Evolutionary conservation across 108 stramenopile species (phyloP).

Genomic region (Nitzschia putrida): DNA sequence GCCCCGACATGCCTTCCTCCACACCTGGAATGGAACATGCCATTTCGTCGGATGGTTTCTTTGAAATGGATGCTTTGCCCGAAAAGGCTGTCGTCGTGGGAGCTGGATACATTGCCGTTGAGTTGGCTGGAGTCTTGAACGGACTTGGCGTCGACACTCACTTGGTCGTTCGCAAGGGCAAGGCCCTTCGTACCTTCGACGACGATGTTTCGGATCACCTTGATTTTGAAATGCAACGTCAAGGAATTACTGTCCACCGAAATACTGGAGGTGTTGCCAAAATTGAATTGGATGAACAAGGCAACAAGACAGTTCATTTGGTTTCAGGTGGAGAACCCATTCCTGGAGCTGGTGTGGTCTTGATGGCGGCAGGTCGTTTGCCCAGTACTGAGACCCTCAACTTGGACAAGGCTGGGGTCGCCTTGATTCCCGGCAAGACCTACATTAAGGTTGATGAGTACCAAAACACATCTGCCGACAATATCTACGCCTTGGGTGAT

Average conservation of each 20-base stretch:
- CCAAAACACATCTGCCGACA: conserved; percentile 75
- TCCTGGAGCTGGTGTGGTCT: conserved; percentile 70
- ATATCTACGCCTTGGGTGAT: conserved; percentile 92
- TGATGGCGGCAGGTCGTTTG: conserved; percentile 81
- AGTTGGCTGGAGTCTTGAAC: conserved; percentile 90
- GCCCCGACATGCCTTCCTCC: conserved; percentile 64
- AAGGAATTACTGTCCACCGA: conserved; percentile 72
- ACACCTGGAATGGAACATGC: conserved; percentile 74
- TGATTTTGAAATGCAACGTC: conserved; percentile 67
- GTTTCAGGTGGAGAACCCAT: conserved; percentile 57
- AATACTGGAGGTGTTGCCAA: conserved; percentile 69
- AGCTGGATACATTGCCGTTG: conserved; percentile 97
- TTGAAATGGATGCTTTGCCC: conserved; percentile 87
- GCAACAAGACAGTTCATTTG: conserved; percentile 60
- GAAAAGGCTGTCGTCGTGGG: conserved; percentile 89
- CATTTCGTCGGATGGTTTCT: conserved; percentile 91
- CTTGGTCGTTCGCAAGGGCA: conserved; percentile 59
- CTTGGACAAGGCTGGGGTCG: conserved; percentile 68
- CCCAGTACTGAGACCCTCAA: conserved; percentile 65
- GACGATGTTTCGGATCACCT: conserved; percentile 67
- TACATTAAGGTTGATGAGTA: conserved; percentile 84
- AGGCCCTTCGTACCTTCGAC: conserved; percentile 85
- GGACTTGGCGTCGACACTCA: conserved; percentile 72
- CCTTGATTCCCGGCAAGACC: conserved; percentile 16
- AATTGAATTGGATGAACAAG: conserved; percentile 47